Base-by-base conservation (phyloP, 2,329 filamentous ascomycete species). In the Talaromyces sp. region DNA sequence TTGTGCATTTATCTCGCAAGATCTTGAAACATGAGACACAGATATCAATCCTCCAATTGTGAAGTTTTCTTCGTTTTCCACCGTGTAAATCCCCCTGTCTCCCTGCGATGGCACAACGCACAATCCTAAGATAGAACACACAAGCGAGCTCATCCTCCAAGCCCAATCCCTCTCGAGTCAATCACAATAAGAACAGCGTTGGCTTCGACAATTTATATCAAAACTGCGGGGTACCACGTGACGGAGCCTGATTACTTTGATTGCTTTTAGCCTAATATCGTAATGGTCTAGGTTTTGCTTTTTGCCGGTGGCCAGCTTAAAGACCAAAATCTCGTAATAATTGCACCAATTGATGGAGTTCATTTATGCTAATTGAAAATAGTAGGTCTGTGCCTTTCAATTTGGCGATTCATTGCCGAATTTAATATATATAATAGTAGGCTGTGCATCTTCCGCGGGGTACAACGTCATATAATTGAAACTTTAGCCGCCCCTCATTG, bases 141-240 rank as follows among this genome's bases (percentile, higher is more conserved):
- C 33, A 56, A 37, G n/a, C n/a, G 16, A 56, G 16, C 19, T 24
- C 10, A 10, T 11, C 19, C 11, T 24, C 33, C 13, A 24, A 14
- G 10, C 22, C 22, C n/a, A 35, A 8, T 5, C n/a, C 11, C 31
- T 10, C 52, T 33, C 5, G 19, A 37, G n/a, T 37, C 10, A 54
- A 24, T 52, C 47, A 16, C n/a, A 35, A 33, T 35, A 19, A 4
- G 8, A 14, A 37, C 3, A 39, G 33, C n/a, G 7, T 35, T 22
- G 31, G n/a, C 31, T 39, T 22, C 2, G 13, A 37, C n/a, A 39
- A 39, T 45, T 33, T 14, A 59, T 45, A 59, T 59, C 27, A 10
- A 59, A 43, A 43, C 31, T 59, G 56, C 56, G 37, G 56, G 56
- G 56, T 59, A 27, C 7, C 56, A 59, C 56, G 56, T 59, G 56